Percentiles rank a stretch among this genome's conserved stretches.
These are phyloP conservation scores for Fusarium oxysporum DNA, from an alignment of 2,329 filamentous ascomycete genomes.

Conservation along the genomic window DNA sequence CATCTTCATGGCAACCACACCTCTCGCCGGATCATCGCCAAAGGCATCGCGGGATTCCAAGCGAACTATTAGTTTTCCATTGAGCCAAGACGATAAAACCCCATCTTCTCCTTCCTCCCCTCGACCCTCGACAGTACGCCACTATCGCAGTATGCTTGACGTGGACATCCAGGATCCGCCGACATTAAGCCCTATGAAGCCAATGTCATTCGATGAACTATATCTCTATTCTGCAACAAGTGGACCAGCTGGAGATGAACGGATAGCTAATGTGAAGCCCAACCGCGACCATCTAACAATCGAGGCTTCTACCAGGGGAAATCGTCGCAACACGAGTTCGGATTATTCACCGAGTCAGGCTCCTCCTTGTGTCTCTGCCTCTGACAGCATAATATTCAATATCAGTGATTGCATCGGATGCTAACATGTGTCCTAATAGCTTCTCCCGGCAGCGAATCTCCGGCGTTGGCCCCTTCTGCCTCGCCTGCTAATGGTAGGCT, in stretches of 20 bases:
- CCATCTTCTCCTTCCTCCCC: slow-evolving; percentile 10
- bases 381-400: slow-evolving; percentile 26
- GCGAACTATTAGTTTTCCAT: slow-evolving; percentile 51
- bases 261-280: neutral
- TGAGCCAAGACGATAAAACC: slow-evolving; percentile 24
- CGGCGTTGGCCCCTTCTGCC: slow-evolving; percentile 55
- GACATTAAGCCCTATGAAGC: slow-evolving; percentile 56
- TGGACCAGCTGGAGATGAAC: slow-evolving; percentile 13
- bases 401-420: slow-evolving; percentile 7
- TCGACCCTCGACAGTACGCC: slow-evolving; percentile 41
- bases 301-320: neutral
- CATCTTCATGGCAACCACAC: slow-evolving; percentile 25
- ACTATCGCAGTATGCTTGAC: slow-evolving; percentile 66
- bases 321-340: slow-evolving; percentile 5
- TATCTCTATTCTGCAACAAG: slow-evolving; percentile 47
- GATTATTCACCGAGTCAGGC: slow-evolving; percentile 51
- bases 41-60: slow-evolving; percentile 39
- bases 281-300: neutral
- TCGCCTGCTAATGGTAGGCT: slow-evolving; percentile 56
- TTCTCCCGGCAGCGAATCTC: slow-evolving; percentile 59
- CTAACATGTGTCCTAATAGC: slow-evolving; percentile 57
- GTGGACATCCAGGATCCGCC: slow-evolving; percentile 58
- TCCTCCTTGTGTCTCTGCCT: slow-evolving; percentile 43
- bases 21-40: slow-evolving; percentile 21
- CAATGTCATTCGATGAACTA: slow-evolving; percentile 62